phyloP scores from a whole-genome alignment of 2,329 filamentous ascomycete genomes.

The Ophiocordyceps camponoti-leonardi region DNA sequence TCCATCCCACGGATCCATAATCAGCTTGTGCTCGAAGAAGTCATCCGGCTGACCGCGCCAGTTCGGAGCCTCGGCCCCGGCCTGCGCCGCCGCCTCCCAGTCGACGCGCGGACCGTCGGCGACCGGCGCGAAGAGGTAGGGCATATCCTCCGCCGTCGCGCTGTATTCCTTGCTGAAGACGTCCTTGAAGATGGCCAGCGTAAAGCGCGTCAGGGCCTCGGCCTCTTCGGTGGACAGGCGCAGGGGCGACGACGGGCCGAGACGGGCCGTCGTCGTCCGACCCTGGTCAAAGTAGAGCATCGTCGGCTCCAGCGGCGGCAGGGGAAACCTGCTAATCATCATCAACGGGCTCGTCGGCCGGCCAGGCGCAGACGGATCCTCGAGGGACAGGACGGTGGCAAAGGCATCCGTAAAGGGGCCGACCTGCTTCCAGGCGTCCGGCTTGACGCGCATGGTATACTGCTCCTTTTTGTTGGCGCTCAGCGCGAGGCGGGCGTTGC shows the following conservation, averaged over 20 bases:
- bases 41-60: conserved; percentile 26
- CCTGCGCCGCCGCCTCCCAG: conserved; percentile 34
- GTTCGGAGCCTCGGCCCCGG: conserved; percentile 14
- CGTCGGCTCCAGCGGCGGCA: conserved; percentile 52
- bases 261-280: conserved; percentile 38
- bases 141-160: conserved; percentile 41
- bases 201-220: conserved; percentile 50
- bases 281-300: conserved; percentile 55
- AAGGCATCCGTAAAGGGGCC: conserved; percentile 31
- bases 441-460: conserved; percentile 69
- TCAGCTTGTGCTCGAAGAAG: conserved; percentile 35
- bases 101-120: conserved; percentile 27
- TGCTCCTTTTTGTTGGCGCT: conserved; percentile 55
- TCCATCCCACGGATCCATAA: conserved; percentile 43
- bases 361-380: conserved; percentile 35
- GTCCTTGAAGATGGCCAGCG: conserved; percentile 59
- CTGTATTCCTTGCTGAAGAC: conserved; percentile 81
- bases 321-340: conserved; percentile 47
- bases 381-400: conserved; percentile 41
- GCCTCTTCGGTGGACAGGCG: conserved; percentile 25
- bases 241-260: conserved; percentile 28
- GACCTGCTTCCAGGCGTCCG: conserved; percentile 47
- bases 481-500: conserved; percentile 76
- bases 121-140: conserved; percentile 66
- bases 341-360: conserved; percentile 46